Base-by-base conservation (phyloP, 2,329 filamentous ascomycete genomes). In the Botrytis cinerea region DNA sequence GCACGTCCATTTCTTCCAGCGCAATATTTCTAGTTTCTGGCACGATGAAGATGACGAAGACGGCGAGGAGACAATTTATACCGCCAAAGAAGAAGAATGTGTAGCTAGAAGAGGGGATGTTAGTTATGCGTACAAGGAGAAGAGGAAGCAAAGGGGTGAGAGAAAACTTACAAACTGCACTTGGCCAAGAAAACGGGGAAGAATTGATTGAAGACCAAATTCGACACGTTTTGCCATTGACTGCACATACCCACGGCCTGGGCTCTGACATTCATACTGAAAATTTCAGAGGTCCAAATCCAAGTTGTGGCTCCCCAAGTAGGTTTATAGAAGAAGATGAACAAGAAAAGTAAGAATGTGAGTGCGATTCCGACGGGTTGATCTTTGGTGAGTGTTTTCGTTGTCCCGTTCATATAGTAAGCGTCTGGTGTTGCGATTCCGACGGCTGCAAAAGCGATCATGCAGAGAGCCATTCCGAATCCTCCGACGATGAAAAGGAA, bases 271-370 rank as follows among this genome's bases (percentile, higher is more conserved):
- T 92, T 92, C 87, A 91, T 90, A 71, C 86, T 89, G 84, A 92
- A 92, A 75, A 92, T 84, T 77, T 92, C 90, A 6, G 89, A 86
- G 0, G 90, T 92, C 87, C 88, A 92, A 80, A 92, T 92, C 90
- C 90, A 92, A 28, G 89, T 88, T 7, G 89, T 91, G 2, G 90
- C 90, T 69, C 90, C 90, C 89, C 90, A 92, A 1, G 89, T 90
- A 8, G 90, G 90, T 80, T 92, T 92, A 82, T 92, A 90, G 83
- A 90, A 90, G 82, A 89, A 86, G 61, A 89, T 89, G 77, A 91
- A 91, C 22, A 91, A 81, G 84, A 92, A 92, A 22, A 92, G 83
- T 77, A 92, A 82, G 81, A 91, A 90, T 1, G 92, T 89, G 73
- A 92, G 91, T n/a, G 87, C 84, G 75, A 92, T 91, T 45, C 89